Evolutionary conservation across 495 filamentous ascomycete genomes (phyloP).

Genomic region (Penicillium antarcticum): DNA sequence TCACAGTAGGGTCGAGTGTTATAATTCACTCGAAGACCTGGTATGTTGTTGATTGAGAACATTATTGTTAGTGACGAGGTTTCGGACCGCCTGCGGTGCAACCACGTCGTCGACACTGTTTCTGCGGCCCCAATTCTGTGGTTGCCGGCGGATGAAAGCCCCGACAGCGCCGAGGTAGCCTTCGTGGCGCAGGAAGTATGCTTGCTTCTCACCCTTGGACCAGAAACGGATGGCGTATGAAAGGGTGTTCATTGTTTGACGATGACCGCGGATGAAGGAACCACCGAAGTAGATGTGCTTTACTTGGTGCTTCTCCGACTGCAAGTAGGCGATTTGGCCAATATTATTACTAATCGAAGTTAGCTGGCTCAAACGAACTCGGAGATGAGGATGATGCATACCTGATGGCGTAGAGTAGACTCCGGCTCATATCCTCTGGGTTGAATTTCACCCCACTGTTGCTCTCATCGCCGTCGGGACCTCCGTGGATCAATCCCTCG

Average conservation of each 20-base stretch:
- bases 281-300: constrained; percentile 97
- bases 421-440: constrained; percentile 64
- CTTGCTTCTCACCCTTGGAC: constrained; percentile 90
- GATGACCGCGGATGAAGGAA: constrained; percentile 92
- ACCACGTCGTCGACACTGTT: constrained; percentile 60
- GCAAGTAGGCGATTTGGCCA: constrained; percentile 93
- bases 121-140: constrained; percentile 85
- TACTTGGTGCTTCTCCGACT: constrained; percentile 86
- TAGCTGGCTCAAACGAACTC: constrained; percentile 7
- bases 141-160: constrained; percentile 88
- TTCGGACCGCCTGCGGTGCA: constrained; percentile 30
- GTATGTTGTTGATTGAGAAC: constrained; percentile 13
- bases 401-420: constrained; percentile 79
- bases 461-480: constrained; percentile 29
- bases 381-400: constrained; percentile 19
- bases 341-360: constrained; percentile 79
- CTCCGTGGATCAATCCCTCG: constrained; percentile 54
- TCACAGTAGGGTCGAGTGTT: background rate
- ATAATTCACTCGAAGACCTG: constrained; percentile 13
- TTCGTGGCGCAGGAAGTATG: constrained; percentile 94
- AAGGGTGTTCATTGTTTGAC: constrained; percentile 95
- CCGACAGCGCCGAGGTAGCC: constrained; percentile 96
- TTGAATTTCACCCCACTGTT: constrained; percentile 45
- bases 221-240: constrained; percentile 96
- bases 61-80: constrained; percentile 16